Evolutionary conservation across 129 eudicot genomes (phyloP).

Genomic region (Artemisia tridentata): DNA sequence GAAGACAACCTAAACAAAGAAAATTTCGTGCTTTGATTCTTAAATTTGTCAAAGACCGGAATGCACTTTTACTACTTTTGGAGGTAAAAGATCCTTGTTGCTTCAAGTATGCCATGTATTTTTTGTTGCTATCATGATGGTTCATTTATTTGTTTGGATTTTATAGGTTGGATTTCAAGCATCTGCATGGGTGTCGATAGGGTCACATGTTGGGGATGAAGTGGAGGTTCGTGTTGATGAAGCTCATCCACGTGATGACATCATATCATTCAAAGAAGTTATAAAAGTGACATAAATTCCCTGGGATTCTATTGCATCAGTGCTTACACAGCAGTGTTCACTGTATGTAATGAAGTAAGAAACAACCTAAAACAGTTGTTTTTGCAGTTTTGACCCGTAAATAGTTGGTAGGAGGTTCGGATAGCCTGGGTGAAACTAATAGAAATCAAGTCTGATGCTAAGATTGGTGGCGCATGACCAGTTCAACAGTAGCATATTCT

Average conservation of each 20-base stretch:
- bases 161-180: slow-evolving; percentile 84
- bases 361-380: slow-evolving; percentile 17
- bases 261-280: slow-evolving; percentile 64
- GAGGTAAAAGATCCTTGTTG: slow-evolving; percentile 50
- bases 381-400: slow-evolving; percentile 30
- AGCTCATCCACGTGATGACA: slow-evolving; percentile 84
- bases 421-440: neutral
- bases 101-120: neutral
- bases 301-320: slow-evolving; percentile 14
- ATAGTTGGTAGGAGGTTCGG: slow-evolving; percentile 8
- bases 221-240: slow-evolving; percentile 70
- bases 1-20: slow-evolving; percentile 83
- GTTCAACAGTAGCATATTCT: slow-evolving; percentile 11
- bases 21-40: slow-evolving; percentile 77
- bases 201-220: slow-evolving; percentile 80
- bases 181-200: slow-evolving; percentile 65
- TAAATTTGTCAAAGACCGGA: slow-evolving; percentile 75
- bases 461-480: neutral
- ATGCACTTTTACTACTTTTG: slow-evolving; percentile 65
- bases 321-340: slow-evolving; percentile 5
- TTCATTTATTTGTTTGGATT: neutral
- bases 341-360: slow-evolving; percentile 1
- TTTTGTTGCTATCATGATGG: neutral
- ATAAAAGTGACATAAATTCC: slow-evolving; percentile 25
- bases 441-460: slow-evolving; percentile 8